Conservation (phyloP, 1,284 basidiomycete species). For the Thelephora terrestris region DNA sequence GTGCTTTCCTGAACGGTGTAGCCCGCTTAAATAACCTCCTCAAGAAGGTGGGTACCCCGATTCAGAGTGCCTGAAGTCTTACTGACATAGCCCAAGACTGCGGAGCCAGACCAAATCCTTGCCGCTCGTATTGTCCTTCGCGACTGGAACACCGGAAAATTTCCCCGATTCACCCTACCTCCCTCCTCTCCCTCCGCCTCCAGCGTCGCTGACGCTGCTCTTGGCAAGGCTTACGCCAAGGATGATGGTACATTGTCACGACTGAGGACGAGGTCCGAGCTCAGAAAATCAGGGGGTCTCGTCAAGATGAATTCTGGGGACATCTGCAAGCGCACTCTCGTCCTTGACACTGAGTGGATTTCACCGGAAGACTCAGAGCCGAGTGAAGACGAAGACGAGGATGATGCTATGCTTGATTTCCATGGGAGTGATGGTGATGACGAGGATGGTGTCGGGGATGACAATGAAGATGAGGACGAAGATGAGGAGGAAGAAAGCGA, state of each 20-base stretch:
- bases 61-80: neutral
- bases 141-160: slow-evolving; percentile 81
- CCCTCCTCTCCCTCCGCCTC: slow-evolving; percentile 26
- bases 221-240: slow-evolving; percentile 27
- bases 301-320: slow-evolving; percentile 44
- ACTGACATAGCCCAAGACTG: slow-evolving; percentile 38
- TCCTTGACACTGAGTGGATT: slow-evolving; percentile 48
- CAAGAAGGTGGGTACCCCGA: slow-evolving; percentile 53
- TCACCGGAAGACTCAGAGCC: slow-evolving; percentile 13
- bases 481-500: slow-evolving; percentile 15
- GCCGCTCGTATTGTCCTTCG: slow-evolving; percentile 80
- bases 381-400: slow-evolving; percentile 18
- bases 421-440: slow-evolving; percentile 25
- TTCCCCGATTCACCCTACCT: slow-evolving; percentile 71
- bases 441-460: slow-evolving; percentile 18
- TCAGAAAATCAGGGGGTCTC: slow-evolving; percentile 49
- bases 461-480: slow-evolving; percentile 13
- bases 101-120: slow-evolving; percentile 66
- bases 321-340: slow-evolving; percentile 43
- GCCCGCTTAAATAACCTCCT: slow-evolving; percentile 74
- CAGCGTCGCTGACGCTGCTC: slow-evolving; percentile 12
- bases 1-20: slow-evolving; percentile 74
- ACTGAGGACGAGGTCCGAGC: slow-evolving; percentile 49
- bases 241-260: slow-evolving; percentile 38
- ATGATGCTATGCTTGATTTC: slow-evolving; percentile 20